Evolutionary conservation across 495 filamentous ascomycete species (phyloP).

Genomic region (Letharia columbiana): DNA sequence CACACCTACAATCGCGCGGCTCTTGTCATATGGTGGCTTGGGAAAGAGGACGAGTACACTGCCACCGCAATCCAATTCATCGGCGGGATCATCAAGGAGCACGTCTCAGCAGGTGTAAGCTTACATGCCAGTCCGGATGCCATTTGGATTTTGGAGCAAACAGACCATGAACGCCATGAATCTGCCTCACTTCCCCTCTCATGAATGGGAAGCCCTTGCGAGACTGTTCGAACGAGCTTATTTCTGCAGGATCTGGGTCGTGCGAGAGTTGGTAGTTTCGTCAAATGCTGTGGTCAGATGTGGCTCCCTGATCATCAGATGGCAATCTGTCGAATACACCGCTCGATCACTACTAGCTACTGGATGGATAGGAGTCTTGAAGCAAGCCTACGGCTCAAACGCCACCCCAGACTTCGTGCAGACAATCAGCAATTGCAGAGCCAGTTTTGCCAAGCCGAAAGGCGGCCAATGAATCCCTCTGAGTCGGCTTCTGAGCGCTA

Average conservation of each 20-base stretch:
- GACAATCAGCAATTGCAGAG: slow-evolving; percentile 11
- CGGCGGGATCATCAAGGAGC: neutral
- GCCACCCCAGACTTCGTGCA: slow-evolving; percentile 11
- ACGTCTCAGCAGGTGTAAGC: slow-evolving; percentile 2
- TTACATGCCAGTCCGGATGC: slow-evolving; percentile 6
- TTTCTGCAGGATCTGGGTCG: slow-evolving; percentile 9
- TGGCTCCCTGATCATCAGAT: slow-evolving; percentile 2
- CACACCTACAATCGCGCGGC: slow-evolving; percentile 28
- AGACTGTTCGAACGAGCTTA: slow-evolving; percentile 4
- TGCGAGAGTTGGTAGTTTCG: slow-evolving; percentile 10
- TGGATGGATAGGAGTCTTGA: slow-evolving; percentile 11
- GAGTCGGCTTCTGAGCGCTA: slow-evolving; percentile 5
- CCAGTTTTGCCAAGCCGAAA: slow-evolving; percentile 2
- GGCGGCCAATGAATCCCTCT: slow-evolving; percentile 6
- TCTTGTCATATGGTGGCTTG: slow-evolving; percentile 29
- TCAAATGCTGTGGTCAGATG: slow-evolving; percentile 6
- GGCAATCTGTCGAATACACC: slow-evolving; percentile 8
- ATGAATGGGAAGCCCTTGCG: slow-evolving; percentile 10
- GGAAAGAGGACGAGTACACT: slow-evolving; percentile 16
- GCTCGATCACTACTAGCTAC: slow-evolving; percentile 10
- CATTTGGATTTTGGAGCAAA: slow-evolving; percentile 8
- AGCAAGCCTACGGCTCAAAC: slow-evolving; percentile 4
- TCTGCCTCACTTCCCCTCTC: slow-evolving; percentile 12
- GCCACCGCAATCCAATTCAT: slow-evolving; percentile 7
- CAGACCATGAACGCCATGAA: slow-evolving; percentile 9